Evolutionary conservation across 768 basidiomycete genomes (phyloP).

Genomic region (Rhodotorula toruloides): DNA sequence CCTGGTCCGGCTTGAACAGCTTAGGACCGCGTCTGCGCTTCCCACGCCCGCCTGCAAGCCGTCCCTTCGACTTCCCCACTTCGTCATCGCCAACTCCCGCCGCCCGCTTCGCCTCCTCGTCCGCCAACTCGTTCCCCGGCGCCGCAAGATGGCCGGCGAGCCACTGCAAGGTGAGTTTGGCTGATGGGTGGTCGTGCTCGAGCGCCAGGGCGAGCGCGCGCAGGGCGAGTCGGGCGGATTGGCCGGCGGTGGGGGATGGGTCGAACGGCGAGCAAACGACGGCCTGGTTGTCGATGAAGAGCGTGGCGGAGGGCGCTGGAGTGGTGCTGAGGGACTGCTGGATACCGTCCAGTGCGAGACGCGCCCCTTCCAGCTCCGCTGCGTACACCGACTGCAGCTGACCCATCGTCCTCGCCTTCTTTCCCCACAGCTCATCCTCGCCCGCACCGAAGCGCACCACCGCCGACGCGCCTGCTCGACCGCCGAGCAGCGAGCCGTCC

Average conservation of each 20-base stretch:
- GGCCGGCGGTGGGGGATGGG: neutral
- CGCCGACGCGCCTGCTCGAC: neutral
- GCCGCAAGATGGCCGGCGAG: neutral
- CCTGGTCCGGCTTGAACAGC: neutral
- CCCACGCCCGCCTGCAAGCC: neutral
- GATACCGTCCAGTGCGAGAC: neutral
- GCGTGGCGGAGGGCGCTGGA: neutral
- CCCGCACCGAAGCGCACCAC: too few relatives aligned
- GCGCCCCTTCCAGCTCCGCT: neutral
- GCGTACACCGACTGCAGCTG: slow-evolving; percentile 5
- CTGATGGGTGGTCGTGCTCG: neutral
- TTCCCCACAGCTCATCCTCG: neutral
- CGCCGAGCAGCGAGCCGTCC: slow-evolving; percentile 6
- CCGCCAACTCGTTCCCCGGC: neutral
- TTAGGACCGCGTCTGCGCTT: neutral
- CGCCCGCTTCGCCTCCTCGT: neutral
- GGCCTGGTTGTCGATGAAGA: slow-evolving; percentile 11
- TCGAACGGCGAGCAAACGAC: neutral
- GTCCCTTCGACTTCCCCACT: neutral
- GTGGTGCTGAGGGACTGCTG: too few relatives aligned
- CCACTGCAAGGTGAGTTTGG: neutral
- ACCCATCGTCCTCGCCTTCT: neutral
- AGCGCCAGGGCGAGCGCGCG: neutral
- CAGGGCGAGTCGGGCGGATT: neutral
- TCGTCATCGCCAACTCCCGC: neutral